Conservation (phyloP, 768 basidiomycete species). For the Boletus subparvulus region DNA sequence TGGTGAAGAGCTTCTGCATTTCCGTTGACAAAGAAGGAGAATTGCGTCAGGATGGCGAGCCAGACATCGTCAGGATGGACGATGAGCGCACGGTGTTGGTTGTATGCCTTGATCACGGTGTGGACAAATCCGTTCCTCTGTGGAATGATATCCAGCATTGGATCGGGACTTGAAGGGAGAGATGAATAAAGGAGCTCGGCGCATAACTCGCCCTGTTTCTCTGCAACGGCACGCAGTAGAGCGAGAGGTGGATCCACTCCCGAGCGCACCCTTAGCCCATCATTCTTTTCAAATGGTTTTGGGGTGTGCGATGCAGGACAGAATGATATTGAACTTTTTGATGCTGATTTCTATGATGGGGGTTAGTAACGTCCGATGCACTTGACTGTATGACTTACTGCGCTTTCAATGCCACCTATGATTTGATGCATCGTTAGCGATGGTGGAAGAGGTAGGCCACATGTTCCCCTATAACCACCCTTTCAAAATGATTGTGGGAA, state of each 20-base stretch:
- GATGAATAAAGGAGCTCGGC: not conserved
- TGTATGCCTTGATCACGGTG: constrained; percentile 28
- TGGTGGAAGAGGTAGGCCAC: no score
- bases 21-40: constrained; percentile 37
- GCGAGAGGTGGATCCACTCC: not conserved
- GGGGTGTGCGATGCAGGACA: not conserved
- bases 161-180: not conserved
- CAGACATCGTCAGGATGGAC: constrained; percentile 50
- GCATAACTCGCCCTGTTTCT: not conserved
- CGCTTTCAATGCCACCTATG: no score
- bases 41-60: constrained; percentile 29
- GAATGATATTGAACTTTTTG: not conserved
- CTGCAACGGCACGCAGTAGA: not conserved
- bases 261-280: not conserved
- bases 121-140: constrained; percentile 28
- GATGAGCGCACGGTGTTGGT: constrained; percentile 31
- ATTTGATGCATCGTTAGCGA: no score
- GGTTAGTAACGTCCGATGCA: no score
- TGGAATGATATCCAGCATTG: constrained; percentile 14
- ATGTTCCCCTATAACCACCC: no score
- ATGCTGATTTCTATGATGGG: no score
- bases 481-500: no score
- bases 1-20: constrained; percentile 30
- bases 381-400: no score
- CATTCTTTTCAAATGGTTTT: not conserved